Evolutionary conservation across 2,329 filamentous ascomycete species (phyloP).

Genomic region (Alternaria incomplexa): DNA sequence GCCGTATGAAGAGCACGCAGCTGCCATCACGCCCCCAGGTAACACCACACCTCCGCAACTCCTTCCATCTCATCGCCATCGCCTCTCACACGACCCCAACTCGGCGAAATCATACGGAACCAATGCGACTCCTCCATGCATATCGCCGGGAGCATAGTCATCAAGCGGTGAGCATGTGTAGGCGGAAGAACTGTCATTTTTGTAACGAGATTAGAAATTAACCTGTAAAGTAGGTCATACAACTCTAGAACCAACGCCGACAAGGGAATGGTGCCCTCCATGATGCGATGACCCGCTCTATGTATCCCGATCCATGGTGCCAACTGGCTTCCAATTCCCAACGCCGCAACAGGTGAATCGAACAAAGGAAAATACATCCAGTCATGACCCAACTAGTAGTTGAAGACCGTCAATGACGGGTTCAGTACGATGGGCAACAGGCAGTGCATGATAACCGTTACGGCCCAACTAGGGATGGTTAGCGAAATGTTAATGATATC

Average conservation of each 20-base stretch:
- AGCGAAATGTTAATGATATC: neutral
- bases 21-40: neutral
- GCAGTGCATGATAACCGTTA: conserved; percentile 70
- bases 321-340: conserved; percentile 14
- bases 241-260: conserved; percentile 4
- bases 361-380: conserved; percentile 6
- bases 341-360: conserved; percentile 1
- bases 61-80: neutral
- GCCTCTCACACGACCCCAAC: neutral
- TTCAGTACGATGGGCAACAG: conserved; percentile 74
- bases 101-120: neutral
- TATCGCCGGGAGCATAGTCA: neutral
- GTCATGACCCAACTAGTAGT: conserved; percentile 59
- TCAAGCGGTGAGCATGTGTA: neutral
- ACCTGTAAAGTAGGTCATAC: neutral
- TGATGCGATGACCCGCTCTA: conserved; percentile 8
- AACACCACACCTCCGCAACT: neutral
- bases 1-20: neutral
- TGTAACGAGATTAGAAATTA: conserved; percentile 11
- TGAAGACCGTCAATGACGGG: conserved; percentile 77
- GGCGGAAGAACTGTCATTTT: neutral
- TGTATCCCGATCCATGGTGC: conserved; percentile 7
- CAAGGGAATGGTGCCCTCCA: neutral
- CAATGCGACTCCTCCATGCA: neutral
- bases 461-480: conserved; percentile 56